A percentile compares a stretch with the other conserved stretches of the same genome.
These are phyloP conservation scores for Aspergillus candidus DNA, from an alignment of 2,329 filamentous ascomycete species.

Conservation along the genomic window DNA sequence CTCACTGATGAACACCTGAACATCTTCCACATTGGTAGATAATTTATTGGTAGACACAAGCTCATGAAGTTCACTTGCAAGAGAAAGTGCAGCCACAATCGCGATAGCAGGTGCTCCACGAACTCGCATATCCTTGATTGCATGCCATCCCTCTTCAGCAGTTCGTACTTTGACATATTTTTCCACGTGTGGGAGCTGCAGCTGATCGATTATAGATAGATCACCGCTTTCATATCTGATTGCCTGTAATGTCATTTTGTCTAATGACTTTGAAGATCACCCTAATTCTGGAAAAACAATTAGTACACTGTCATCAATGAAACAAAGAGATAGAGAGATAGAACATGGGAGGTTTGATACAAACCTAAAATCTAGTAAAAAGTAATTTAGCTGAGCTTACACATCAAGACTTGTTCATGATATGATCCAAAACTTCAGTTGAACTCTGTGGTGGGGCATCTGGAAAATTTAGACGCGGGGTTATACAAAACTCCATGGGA, in stretches of 20 bases:
- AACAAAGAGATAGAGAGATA: not conserved
- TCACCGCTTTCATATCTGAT: conserved; percentile 54
- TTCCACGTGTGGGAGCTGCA: conserved; percentile 55
- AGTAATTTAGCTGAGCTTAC: too few relatives aligned
- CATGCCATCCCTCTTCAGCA: conserved; percentile 57
- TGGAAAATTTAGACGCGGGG: too few relatives aligned
- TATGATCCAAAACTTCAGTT: too few relatives aligned
- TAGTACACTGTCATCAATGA: not conserved
- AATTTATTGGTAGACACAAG: conserved; percentile 33
- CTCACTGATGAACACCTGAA: conserved; percentile 61
- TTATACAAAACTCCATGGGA: too few relatives aligned
- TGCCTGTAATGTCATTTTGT: conserved; percentile 50
- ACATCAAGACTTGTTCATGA: too few relatives aligned
- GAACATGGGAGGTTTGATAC: not conserved
- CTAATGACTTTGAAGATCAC: not conserved
- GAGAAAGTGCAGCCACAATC: conserved; percentile 86
- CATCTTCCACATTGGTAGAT: conserved; percentile 52
- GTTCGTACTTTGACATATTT: conserved; percentile 50
- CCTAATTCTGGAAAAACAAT: not conserved
- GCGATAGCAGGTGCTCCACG: conserved; percentile 88
- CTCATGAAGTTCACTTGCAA: conserved; percentile 73
- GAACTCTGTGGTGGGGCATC: too few relatives aligned
- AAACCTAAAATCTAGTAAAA: too few relatives aligned
- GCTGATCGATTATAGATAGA: conserved; percentile 58
- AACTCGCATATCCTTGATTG: conserved; percentile 60